phyloP scores from a whole-genome alignment of 1,284 basidiomycete species.

The Binderoboletus segoi region DNA sequence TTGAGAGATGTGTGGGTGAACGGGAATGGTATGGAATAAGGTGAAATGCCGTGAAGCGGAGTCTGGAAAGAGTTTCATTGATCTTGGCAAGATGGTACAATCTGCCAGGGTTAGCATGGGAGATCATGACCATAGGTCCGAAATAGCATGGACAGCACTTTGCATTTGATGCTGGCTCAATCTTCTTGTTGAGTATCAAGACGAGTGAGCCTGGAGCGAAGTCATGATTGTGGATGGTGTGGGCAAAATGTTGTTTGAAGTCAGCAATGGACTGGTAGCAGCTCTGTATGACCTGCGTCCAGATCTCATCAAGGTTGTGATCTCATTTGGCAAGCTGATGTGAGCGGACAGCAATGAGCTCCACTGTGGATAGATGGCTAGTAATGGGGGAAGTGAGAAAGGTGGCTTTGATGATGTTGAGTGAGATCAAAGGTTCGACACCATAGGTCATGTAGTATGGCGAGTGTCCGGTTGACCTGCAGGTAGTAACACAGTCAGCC shows the following conservation, averaged over 20 bases:
- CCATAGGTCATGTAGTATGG: constrained; percentile 31
- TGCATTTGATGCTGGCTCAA: constrained; percentile 26
- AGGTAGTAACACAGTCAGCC: background rate
- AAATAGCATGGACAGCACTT: constrained; percentile 35
- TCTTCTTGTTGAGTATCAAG: constrained; percentile 28
- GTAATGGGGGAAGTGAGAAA: constrained; percentile 17
- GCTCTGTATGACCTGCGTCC: constrained; percentile 22
- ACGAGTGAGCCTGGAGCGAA: constrained; percentile 30
- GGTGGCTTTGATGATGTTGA: constrained; percentile 35
- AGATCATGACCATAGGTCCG: constrained; percentile 36
- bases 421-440: constrained; percentile 32
- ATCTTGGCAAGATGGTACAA: constrained; percentile 37
- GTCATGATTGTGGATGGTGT: constrained; percentile 19
- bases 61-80: constrained; percentile 25
- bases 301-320: background rate
- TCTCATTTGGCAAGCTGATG: background rate
- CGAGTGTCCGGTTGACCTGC: background rate
- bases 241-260: constrained; percentile 16
- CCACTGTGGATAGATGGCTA: too few relatives aligned
- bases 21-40: constrained; percentile 21
- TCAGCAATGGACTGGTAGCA: constrained; percentile 17
- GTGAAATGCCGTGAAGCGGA: constrained; percentile 17
- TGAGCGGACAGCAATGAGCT: background rate
- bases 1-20: background rate
- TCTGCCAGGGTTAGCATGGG: constrained; percentile 23